Evolutionary conservation across 2,329 filamentous ascomycete genomes (phyloP).

Genomic region (Penicillium olsonii): DNA sequence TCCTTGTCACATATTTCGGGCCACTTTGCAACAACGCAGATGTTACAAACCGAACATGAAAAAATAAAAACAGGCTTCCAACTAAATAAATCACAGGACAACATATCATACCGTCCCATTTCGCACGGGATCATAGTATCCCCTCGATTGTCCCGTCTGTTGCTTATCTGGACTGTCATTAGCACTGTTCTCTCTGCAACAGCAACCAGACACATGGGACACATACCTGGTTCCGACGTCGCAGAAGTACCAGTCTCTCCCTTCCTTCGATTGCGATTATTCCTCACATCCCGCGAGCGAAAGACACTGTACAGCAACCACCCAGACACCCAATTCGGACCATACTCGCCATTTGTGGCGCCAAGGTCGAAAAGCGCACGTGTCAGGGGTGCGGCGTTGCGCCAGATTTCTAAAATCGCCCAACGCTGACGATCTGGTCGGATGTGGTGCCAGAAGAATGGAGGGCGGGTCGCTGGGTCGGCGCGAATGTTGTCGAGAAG

Average conservation of each 20-base stretch:
- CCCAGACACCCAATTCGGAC: slow-evolving; percentile 49
- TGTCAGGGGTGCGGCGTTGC: slow-evolving; percentile 41
- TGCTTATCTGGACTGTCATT: slow-evolving; percentile 22
- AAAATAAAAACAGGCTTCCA: neutral
- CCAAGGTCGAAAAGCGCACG: slow-evolving; percentile 44
- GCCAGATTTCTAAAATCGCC: slow-evolving; percentile 46
- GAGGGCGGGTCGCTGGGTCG: slow-evolving; percentile 41
- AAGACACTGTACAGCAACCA: slow-evolving; percentile 52
- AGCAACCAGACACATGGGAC: neutral
- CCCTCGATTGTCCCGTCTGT: slow-evolving; percentile 31
- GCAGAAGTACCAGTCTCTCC: slow-evolving; percentile 27
- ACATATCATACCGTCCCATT: slow-evolving; percentile 33
- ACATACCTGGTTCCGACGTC: slow-evolving; percentile 17
- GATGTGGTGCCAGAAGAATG: slow-evolving; percentile 51
- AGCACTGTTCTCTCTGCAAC: slow-evolving; percentile 1
- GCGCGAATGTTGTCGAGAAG: slow-evolving; percentile 43
- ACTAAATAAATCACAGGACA: neutral
- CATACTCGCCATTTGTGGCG: slow-evolving; percentile 45
- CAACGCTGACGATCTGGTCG: slow-evolving; percentile 45
- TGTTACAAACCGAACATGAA: slow-evolving; percentile 6
- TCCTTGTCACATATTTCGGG: slow-evolving; percentile 1
- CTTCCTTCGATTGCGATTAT: slow-evolving; percentile 47
- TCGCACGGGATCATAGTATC: slow-evolving; percentile 45
- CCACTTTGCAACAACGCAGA: slow-evolving; percentile 5
- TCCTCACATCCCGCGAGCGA: slow-evolving; percentile 48